A percentile compares a stretch with the other conserved stretches of the same genome.
These are phyloP conservation scores for Betula pendula DNA, from an alignment of 306 rosid genomes.

Conservation along the genomic window DNA sequence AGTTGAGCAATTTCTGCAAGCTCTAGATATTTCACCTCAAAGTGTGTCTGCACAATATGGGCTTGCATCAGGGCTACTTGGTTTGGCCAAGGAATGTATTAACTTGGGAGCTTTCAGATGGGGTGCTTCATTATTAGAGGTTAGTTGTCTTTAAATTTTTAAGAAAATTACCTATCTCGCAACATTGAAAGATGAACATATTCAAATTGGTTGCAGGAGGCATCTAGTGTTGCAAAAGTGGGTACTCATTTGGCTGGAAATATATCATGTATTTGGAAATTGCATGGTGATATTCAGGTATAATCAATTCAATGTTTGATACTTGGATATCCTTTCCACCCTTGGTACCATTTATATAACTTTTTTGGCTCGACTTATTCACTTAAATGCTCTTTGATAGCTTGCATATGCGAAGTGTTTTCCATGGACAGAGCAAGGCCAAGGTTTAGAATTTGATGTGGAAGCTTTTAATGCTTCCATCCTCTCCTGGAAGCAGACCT, in stretches of 20 bases:
- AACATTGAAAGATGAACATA: conserved; percentile 17
- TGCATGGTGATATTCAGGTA: conserved; percentile 90
- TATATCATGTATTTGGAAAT: conserved; percentile 77
- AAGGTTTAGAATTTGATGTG: conserved; percentile 46
- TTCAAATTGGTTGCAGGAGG: conserved; percentile 67
- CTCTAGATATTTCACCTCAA: conserved; percentile 62
- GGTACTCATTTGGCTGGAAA: conserved; percentile 62
- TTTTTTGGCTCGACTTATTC: conserved; percentile 20
- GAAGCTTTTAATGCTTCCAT: conserved; percentile 74
- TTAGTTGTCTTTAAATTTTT: conserved; percentile 34
- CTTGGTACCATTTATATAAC: not conserved
- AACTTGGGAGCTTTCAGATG: conserved; percentile 76
- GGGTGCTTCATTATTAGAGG: conserved; percentile 82
- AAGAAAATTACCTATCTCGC: conserved; percentile 18
- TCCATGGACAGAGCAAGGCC: conserved; percentile 79
- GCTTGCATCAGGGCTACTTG: conserved; percentile 81
- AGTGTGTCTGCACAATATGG: conserved; percentile 81
- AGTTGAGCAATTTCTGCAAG: conserved; percentile 79
- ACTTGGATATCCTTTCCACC: conserved; percentile 1
- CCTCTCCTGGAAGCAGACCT: conserved; percentile 67
- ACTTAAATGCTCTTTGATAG: conserved; percentile 39
- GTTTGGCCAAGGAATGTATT: conserved; percentile 74
- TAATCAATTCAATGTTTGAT: not conserved
- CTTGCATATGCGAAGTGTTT: conserved; percentile 80
- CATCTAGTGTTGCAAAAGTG: conserved; percentile 57